These are phyloP conservation scores for Macrophomina tecta DNA, from an alignment of 2,329 filamentous ascomycete genomes.

Conservation along the genomic window DNA sequence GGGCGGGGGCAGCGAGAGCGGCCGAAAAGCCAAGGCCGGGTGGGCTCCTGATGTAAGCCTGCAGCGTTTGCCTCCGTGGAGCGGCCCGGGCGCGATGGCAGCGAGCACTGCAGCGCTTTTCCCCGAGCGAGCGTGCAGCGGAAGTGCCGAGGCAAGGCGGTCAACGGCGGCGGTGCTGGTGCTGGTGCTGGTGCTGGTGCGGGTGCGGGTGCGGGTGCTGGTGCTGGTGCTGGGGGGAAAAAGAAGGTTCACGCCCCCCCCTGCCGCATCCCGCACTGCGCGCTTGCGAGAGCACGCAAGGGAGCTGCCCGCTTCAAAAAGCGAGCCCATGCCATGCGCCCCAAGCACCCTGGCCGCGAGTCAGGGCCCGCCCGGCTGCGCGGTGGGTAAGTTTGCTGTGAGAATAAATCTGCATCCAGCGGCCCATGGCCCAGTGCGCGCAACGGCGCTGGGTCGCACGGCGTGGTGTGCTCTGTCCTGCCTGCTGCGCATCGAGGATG, in stretches of 20 bases:
- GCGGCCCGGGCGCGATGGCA: slow-evolving; percentile 22
- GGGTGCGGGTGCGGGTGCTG: too few relatives aligned
- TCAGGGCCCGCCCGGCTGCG: slow-evolving; percentile 15
- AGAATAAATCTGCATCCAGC: slow-evolving; percentile 26
- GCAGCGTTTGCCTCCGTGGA: slow-evolving; percentile 21
- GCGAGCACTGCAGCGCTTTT: slow-evolving; percentile 14
- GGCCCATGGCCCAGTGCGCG: slow-evolving; percentile 10
- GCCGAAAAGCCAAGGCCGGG: slow-evolving; percentile 19
- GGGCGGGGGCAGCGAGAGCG: neutral
- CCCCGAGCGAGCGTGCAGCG: slow-evolving; percentile 5
- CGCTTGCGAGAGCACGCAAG: slow-evolving; percentile 8
- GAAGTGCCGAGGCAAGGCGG: slow-evolving; percentile 27
- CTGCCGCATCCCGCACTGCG: slow-evolving; percentile 11
- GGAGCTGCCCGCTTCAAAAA: slow-evolving; percentile 23
- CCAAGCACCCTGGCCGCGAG: slow-evolving; percentile 15
- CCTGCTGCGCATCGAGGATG: slow-evolving; percentile 17
- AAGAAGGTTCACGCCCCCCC: slow-evolving; percentile 27
- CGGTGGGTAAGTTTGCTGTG: slow-evolving; percentile 19
- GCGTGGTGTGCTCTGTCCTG: slow-evolving; percentile 24
- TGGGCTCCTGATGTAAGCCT: slow-evolving; percentile 25
- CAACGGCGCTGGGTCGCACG: slow-evolving; percentile 24
- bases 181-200: too few relatives aligned
- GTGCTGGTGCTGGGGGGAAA: slow-evolving; percentile 4
- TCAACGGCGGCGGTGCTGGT: neutral
- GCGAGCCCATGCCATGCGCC: slow-evolving; percentile 20